Evolutionary conservation across 257 asterid genomes (phyloP).

Genomic region (Solanum microdontum): DNA sequence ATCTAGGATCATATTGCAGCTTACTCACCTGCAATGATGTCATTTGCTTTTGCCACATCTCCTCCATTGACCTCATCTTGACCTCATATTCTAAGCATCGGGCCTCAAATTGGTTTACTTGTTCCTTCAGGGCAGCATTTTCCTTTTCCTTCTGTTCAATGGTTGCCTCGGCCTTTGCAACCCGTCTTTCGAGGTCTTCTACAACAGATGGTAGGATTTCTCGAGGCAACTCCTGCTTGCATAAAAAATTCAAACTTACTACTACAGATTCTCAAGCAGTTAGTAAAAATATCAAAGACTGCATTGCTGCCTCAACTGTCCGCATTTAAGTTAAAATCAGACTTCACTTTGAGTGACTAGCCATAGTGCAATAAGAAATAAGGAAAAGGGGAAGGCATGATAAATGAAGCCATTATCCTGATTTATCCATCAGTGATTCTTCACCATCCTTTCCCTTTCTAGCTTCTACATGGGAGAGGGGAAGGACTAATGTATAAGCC

Average conservation of each 20-base stretch:
- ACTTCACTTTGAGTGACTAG: too few species aligned
- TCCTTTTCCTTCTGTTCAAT: constrained; percentile 62
- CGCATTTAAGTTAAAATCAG: too few species aligned
- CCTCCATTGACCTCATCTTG: constrained; percentile 88
- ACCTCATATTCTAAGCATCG: constrained; percentile 63
- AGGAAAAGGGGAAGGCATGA: background rate
- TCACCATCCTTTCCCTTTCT: background rate
- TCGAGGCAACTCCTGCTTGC: constrained; percentile 44
- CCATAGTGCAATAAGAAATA: too few species aligned
- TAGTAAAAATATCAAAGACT: background rate
- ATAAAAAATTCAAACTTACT: constrained; percentile 8
- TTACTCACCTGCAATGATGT: constrained; percentile 69
- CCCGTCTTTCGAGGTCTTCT: constrained; percentile 66
- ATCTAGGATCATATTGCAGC: background rate
- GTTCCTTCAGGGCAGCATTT: constrained; percentile 56
- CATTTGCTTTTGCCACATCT: constrained; percentile 84
- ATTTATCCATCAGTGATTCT: background rate
- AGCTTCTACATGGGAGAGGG: background rate
- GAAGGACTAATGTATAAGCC: background rate
- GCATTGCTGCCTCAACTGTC: background rate
- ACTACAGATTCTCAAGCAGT: constrained; percentile 1
- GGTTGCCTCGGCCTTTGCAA: constrained; percentile 39
- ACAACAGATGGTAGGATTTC: constrained; percentile 35
- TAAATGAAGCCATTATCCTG: background rate
- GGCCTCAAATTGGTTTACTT: constrained; percentile 44